Base-by-base conservation (phyloP, 306 rosid species). In the Glycine tomentella region DNA sequence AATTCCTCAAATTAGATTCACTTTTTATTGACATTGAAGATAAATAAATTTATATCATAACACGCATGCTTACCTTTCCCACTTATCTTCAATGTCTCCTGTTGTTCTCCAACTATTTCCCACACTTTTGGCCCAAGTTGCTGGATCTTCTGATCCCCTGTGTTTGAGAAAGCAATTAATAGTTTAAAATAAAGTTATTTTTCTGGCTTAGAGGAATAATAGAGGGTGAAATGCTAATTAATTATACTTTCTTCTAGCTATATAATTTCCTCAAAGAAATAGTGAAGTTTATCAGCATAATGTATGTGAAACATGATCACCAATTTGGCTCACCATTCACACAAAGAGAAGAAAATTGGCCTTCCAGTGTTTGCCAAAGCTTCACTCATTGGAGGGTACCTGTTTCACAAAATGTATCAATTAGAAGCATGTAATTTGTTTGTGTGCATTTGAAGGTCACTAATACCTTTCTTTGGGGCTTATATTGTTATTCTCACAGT, bases 31-130 rank as follows among this genome's bases (percentile, higher is more conserved):
- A 52, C 4, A 76, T 50, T 33, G n/a, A 34, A n/a, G 16, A 48
- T 38, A 53, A 10, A 67, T 34, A 48, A 5, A 57, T 36, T 36
- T 75, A 0, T 25, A 25, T 25, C 34, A 40, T 34, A 25, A 25
- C 31, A 1, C 31, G 31, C 31, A 25, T 25, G 31, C 31, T 25
- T 25, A 92, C 97, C 92, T 91, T 0, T 71, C 51, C 97, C 97
- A 93, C 3, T 63, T 87, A 84, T 92, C 94, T 69, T 75, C 31
- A 78, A 93, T 93, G 80, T 93, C 97, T 46, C 86, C 89, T 1
- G 97, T 91, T 58, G 97, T 93, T 87, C 95, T 91, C 97, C 97
- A 93, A 77, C 94, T 93, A 72, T 93, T 91, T 65, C 92, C 97
- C 20, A 93, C 82, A 49, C 75, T 81, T 34, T 61, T 74, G 10